Evolutionary conservation across 2,329 filamentous ascomycete genomes (phyloP), one percentile per base, ranked within the genome.

Genomic region (Penicillium sp.): DNA sequence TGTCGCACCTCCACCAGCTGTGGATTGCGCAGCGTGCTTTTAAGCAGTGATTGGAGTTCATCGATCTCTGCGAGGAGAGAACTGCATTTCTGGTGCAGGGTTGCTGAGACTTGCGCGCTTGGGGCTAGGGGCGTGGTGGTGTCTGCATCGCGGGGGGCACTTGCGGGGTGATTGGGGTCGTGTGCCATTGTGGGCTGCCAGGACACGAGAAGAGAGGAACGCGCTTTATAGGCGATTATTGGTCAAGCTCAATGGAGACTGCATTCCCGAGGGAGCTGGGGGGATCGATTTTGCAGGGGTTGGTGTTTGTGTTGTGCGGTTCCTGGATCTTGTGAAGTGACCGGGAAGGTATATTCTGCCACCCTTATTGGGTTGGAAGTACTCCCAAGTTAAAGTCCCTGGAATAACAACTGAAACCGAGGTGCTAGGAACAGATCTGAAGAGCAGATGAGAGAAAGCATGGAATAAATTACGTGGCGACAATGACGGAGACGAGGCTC

Each of bases 1-100:
- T 73, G 71, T 9, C 77, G 71, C 41, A 78, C 61, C 52, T 81
- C 78, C 6, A 80, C 72, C 15, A 67, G 61, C 47, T 76, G 71
- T 13, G 76, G 74, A 49, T 74, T 73, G 29, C 72, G 73, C 35
- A 70, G 65, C 3, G 63, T 64, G n/a, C 64, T 44, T 31, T 64
- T 62, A 38, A 79, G 61, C 42, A 72, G 68, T 13, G 61, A 46
- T 53, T 75, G 70, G 52, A 78, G 75, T 27, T 70, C 56, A 41
- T 74, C 69, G 13, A 80, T 58, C 55, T 79, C 77, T 13, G 63
- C 54, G 28, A 79, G 65, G 7, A 80, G 66, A 4, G 58, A 54
- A 18, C 62, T 62, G 53, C 72, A 75, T 66, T 71, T 63, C 45
- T 66, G 50, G 9, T 69, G 58, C 13, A 75, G 67, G 15, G 62